Evolutionary conservation across 352 stramenopile species (phyloP), one percentile per base, ranked within the genome.

Genomic region (Globisporangium takayamanum): DNA sequence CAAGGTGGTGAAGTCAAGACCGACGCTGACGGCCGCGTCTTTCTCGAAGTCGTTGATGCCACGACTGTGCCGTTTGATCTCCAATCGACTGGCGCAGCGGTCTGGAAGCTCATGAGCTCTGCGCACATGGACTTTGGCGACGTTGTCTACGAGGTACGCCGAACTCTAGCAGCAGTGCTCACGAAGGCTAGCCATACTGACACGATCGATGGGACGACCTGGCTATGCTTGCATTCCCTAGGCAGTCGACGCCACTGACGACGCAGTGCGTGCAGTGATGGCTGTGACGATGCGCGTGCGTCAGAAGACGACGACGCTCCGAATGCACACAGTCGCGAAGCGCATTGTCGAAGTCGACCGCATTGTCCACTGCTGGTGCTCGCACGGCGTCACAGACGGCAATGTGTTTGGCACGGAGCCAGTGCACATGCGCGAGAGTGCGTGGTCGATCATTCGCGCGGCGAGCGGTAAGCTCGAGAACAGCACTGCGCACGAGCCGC

Each of bases 301-400:
- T 2, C 11, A 30, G 8, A 12, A 33, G 5, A 42, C 50, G 2
- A 22, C 57, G 41, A 18, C 22, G 30, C 11, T 57, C 28, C 25
- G 46, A 11, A 2, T 63, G 15, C 22, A 37, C 2, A 18, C 52
- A 11, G 8, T 63, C 1, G 50, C 36, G 0, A 63, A 63, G 37
- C 57, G 57, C 3, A 8, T 57, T 16, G 25, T 63, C 10, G 57
- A 63, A 46, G 26, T 41, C 11, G 25, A 53, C 33, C 50, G 57
- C n/a, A 51, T 63, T 4, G 26, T 57, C 1, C 1, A 57, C 10
- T 41, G 42, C 10, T 63, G 57, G 57, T 39, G 18, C 22, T 26
- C 50, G 20, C n/a, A 39, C 11, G 46, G 50, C 30, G 41, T 53
- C 3, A n/a, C 57, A 1, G 16, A 63, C 30, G 57, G 50, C 15